Base-by-base conservation (phyloP, 1,284 basidiomycete species). In the Cutaneotrichosporon spelunceum region DNA sequence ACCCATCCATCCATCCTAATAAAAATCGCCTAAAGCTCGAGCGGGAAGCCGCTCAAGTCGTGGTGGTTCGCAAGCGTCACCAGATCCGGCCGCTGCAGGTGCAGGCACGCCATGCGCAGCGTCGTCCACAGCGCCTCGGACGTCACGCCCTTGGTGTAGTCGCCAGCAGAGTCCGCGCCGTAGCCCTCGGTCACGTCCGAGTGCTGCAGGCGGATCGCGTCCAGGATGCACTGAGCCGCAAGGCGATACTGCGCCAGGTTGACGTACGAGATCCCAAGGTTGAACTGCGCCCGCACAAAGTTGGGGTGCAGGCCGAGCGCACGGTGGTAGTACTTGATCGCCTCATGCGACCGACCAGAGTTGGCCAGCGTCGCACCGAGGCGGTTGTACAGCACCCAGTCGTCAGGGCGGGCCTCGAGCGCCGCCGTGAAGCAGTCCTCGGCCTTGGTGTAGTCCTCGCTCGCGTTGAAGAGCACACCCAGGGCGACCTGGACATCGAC, bases 351-450 rank as follows among this genome's bases (percentile, higher is more conserved):
- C 55, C 84, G 83, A 0, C 95, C 94, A 68, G 86, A 89, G 76
- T 99, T 99, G 52, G 93, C 93, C 74, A 97, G 86, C 2, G 94
- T 98, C 19, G 95, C 95, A 16, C 95, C 95, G 27, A 98, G 89
- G 26, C 95, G 87, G 76, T 99, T 99, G 80, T 93, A 97, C 65
- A 99, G 79, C 53, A 95, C 81, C 89, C 92, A 97, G 73, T 99
- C 95, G 65, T 93, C 87, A 1, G 94, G 95, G 60, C 92, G 84
- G 53, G 91, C 88, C 21, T 87, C 87, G 61, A 99, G 80, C 0
- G 96, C 95, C 1, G 94, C 86, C 48, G 84, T 83, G 81, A 99
- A 99, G 79, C 95, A 99, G 76, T 99, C 95, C 68, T 90, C 88
- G 0, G 95, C 92, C 73, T 93, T 93, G 44, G 82, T 82, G 73